These are phyloP conservation scores for Amylostereum chailletii DNA, from an alignment of 1,284 basidiomycete species.

Conservation along the genomic window DNA sequence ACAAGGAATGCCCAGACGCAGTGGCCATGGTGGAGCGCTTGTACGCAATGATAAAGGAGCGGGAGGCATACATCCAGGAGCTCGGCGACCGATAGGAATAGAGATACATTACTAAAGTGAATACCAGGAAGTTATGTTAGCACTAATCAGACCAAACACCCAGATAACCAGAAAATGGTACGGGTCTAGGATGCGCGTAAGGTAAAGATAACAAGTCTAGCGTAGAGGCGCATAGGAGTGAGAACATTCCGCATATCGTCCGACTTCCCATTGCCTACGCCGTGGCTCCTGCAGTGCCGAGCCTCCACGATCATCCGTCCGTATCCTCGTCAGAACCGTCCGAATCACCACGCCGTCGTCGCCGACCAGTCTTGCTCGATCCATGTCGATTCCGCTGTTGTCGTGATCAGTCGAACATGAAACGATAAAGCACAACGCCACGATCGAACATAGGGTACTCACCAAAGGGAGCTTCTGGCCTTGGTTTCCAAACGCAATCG, in stretches of 20 bases:
- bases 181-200: too few relatives aligned
- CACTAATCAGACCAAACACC: too few relatives aligned
- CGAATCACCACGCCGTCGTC: slow-evolving; percentile 40
- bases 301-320: slow-evolving; percentile 22
- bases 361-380: slow-evolving; percentile 38
- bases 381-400: slow-evolving; percentile 64
- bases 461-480: slow-evolving; percentile 86
- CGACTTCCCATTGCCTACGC: too few relatives aligned
- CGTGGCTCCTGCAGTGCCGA: too few relatives aligned
- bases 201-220: background rate
- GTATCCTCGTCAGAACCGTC: slow-evolving; percentile 41
- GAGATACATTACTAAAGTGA: too few relatives aligned
- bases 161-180: too few relatives aligned
- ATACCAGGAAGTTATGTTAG: too few relatives aligned
- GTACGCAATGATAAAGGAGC: slow-evolving; percentile 5
- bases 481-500: slow-evolving; percentile 86
- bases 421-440: slow-evolving; percentile 6
- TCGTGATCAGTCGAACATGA: slow-evolving; percentile 11
- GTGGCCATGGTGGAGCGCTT: slow-evolving; percentile 26
- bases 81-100: too few relatives aligned
- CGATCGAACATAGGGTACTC: slow-evolving; percentile 20
- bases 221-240: background rate
- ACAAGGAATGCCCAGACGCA: slow-evolving; percentile 40
- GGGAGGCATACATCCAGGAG: background rate
- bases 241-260: too few relatives aligned